Base-by-base conservation (phyloP, 768 basidiomycete species). In the Suillus occidentalis region DNA sequence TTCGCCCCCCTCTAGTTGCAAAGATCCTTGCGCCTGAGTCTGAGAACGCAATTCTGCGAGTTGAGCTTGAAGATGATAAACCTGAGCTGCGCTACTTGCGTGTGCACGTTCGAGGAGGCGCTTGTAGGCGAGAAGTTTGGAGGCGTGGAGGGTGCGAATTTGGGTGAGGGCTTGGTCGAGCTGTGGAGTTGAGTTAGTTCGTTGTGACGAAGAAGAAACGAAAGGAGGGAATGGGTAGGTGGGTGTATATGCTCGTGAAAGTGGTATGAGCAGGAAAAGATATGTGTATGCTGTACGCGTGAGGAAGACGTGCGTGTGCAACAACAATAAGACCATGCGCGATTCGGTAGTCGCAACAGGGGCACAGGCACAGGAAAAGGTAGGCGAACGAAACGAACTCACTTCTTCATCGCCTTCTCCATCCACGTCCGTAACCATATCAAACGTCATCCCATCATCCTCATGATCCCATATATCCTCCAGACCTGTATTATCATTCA, bases 21-120 rank as follows among this genome's bases (percentile, higher is more conserved):
- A 65, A 66, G 69, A 68, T 10, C 20, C 53, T 55, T 50, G 49
- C 3, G 49, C 22, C 49, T 75, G 67, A 22, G 71, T 67, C 58
- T 83, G 82, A 14, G 79, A 76, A 50, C 89, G 86, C 37, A 94
- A 79, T 34, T 91, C 79, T 14, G 86, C 81, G 4, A 93, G 80
- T 71, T 95, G 91, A 2, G 92, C 92, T 76, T 94, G 92, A 1
- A 95, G 79, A 0, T 94, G 92, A 70, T 95, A 92, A 2, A 94
- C 79, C 70, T 95, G 94, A 1, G 92, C 89, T 0, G 92, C 91
- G 1, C 89, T 83, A 10, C 88, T 87, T 2, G 89, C 86, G 69
- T 95, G 94, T 0, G 91, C 84, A 47, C 89, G 89, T 68, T 95
- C 92, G 14, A 95, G 83, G 1, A 95, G 82, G 2, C 92, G 85